Conservation (phyloP, 805 yeast species). For the Debaryomyces castellii region DNA sequence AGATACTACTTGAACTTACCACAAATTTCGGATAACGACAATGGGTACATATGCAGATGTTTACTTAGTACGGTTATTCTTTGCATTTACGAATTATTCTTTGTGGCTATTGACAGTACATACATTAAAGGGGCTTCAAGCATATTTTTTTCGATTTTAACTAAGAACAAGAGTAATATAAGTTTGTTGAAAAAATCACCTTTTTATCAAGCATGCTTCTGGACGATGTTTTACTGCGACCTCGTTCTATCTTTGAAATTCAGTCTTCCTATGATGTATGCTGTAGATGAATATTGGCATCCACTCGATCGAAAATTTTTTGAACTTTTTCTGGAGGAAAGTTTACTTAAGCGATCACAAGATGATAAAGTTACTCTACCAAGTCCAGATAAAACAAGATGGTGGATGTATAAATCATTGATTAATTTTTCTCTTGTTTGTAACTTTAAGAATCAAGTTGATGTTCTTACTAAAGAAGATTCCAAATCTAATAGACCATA, state of each 20-base stretch:
- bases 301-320: conserved; percentile 31
- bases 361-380: conserved; percentile 1
- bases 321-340: conserved; percentile 13
- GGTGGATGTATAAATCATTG: conserved; percentile 37
- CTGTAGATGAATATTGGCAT: conserved; percentile 31
- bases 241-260: conserved; percentile 33
- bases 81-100: conserved; percentile 39
- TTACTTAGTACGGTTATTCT: conserved; percentile 36
- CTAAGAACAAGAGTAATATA: conserved; percentile 12
- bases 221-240: conserved; percentile 38
- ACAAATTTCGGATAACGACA: conserved; percentile 20
- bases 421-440: conserved; percentile 26
- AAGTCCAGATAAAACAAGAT: conserved; percentile 20
- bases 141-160: conserved; percentile 29
- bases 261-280: conserved; percentile 29
- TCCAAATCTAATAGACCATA: conserved; percentile 20
- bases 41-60: conserved; percentile 33
- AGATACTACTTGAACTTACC: conserved; percentile 28
- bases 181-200: conserved; percentile 26
- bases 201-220: conserved; percentile 33
- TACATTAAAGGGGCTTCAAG: conserved; percentile 39
- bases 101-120: conserved; percentile 35
- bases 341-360: conserved; percentile 1
- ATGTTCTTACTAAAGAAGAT: conserved; percentile 27
- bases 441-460: conserved; percentile 25